Evolutionary conservation across 345 rosid species (phyloP).

Genomic region (Linum usitatissimum): DNA sequence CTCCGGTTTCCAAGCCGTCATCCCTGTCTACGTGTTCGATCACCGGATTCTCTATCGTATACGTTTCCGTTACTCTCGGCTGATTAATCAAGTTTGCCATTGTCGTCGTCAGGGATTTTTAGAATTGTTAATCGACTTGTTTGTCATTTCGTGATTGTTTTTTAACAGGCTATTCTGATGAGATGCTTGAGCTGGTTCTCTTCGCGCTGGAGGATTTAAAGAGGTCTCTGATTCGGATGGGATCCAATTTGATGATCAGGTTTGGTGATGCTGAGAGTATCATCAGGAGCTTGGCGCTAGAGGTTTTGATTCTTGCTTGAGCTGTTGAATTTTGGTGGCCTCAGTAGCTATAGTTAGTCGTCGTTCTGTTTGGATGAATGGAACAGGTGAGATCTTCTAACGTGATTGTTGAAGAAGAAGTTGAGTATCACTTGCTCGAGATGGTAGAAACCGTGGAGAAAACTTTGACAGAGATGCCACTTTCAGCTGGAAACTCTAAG

Average conservation of each 20-base stretch:
- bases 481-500: constrained; percentile 20
- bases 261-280: constrained; percentile 61
- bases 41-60: constrained; percentile 56
- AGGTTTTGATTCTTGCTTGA: constrained; percentile 31
- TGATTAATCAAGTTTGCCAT: background rate
- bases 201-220: constrained; percentile 58
- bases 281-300: constrained; percentile 40
- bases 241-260: constrained; percentile 71
- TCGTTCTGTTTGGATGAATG: constrained; percentile 13
- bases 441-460: constrained; percentile 30
- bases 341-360: background rate
- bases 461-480: constrained; percentile 19
- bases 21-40: constrained; percentile 83
- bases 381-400: constrained; percentile 51
- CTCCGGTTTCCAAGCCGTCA: constrained; percentile 22
- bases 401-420: constrained; percentile 67
- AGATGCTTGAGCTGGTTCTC: constrained; percentile 54
- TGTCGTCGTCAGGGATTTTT: too few species aligned
- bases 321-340: constrained; percentile 4
- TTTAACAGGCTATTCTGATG: constrained; percentile 60
- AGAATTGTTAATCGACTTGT: background rate
- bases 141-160: constrained; percentile 1
- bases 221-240: constrained; percentile 39
- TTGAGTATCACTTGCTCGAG: constrained; percentile 45
- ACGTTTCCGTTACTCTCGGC: constrained; percentile 9